These are phyloP conservation scores for Dunaliella sp. DNA, from an alignment of 139 green algal species.

Conservation along the genomic window DNA sequence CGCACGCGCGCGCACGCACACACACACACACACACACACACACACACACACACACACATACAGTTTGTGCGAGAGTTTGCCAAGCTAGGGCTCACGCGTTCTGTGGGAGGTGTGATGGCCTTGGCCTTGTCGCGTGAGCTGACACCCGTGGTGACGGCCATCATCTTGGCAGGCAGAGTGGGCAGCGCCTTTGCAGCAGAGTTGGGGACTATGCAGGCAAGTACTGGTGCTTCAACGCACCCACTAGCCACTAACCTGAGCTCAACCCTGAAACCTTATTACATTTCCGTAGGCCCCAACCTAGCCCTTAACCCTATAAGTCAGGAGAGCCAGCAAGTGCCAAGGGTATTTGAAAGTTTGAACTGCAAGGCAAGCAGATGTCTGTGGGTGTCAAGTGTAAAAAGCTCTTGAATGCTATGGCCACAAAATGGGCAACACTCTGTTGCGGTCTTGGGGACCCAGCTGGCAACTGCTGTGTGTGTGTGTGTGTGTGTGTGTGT, in stretches of 20 bases:
- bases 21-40: not conserved
- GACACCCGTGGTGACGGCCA: constrained; percentile 95
- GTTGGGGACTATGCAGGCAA: constrained; percentile 95
- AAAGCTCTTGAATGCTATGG: too few species aligned
- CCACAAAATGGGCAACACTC: too few species aligned
- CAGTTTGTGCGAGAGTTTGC: constrained; percentile 95
- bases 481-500: too few species aligned
- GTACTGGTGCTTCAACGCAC: not conserved
- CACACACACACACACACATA: not conserved
- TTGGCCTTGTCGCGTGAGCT: constrained; percentile 94
- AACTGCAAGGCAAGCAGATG: not conserved
- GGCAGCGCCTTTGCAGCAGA: constrained; percentile 96
- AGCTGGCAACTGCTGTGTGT: too few species aligned
- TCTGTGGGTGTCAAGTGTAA: too few species aligned
- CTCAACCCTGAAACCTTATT: constrained; percentile 2
- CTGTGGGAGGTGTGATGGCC: constrained; percentile 93
- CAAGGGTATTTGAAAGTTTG: not conserved
- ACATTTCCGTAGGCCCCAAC: not conserved
- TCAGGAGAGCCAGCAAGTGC: too few species aligned
- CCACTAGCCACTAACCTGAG: too few species aligned
- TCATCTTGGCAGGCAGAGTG: constrained; percentile 96
- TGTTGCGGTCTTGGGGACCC: too few species aligned
- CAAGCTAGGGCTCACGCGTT: constrained; percentile 89
- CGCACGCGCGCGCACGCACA: too few species aligned
- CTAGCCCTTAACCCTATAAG: too few species aligned